Base-by-base conservation (phyloP, 164 flowering plant genomes). In the Vitis rotundifolia region DNA sequence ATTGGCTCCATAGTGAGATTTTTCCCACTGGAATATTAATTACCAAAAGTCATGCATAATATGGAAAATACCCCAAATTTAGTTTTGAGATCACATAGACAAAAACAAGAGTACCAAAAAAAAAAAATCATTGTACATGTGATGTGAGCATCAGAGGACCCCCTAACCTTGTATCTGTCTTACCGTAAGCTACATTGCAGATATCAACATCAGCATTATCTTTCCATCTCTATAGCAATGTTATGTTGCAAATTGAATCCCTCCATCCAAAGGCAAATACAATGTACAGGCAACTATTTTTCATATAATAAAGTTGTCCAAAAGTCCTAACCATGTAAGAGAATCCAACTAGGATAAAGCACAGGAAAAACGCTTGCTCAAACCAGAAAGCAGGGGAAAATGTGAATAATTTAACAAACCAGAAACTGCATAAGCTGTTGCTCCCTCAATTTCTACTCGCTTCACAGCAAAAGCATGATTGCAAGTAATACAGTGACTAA, bases 401-500 rank as follows among this genome's bases (percentile, higher is more conserved):
- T 22, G 26, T 22, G 26, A 22, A 22, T 22, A 22, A 1, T 22
- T 22, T 22, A 69, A 29, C 67, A 19, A 64, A 53, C 61, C 49
- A 22, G 69, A 71, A 68, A 15, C 64, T 60, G 64, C 66, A 65
- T 12, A 63, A 18, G 66, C 66, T 37, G 50, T 47, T 63, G 66
- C 66, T 63, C 66, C 66, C 2, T 63, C 51, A 73, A 94, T 88
- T 16, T 86, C 78, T 29, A 83, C 90, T 64, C 51, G 77, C 71
- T 72, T 88, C 47, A 72, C 95, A 28, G 85, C 59, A 66, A 91
- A 8, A 54, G 92, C 75, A 61, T 85, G 81, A 18, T 75, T 81
- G 93, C 92, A 89, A n/a, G 88, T 89, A 18, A 92, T 83, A 57
- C 91, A 66, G 63, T 94, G 97, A 73, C 98, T 88, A 51, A 84